Conservation (phyloP, 2,329 filamentous ascomycete genomes). For the Paraphaeosphaeria sporulosa region DNA sequence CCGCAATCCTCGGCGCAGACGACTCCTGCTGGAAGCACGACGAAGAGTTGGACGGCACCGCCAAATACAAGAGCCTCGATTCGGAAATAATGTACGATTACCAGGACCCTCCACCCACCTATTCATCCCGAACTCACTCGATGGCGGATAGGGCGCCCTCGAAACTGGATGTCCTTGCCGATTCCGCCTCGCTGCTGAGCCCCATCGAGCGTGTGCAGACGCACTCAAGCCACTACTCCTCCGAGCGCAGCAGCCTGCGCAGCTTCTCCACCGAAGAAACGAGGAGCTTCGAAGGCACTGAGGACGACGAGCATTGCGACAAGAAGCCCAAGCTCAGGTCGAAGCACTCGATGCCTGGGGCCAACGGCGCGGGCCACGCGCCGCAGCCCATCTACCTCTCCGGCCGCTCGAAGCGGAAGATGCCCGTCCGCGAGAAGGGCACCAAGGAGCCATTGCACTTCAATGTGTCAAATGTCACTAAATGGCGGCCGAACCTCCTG, state of each 20-base stretch:
- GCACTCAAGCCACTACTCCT: conserved; percentile 34
- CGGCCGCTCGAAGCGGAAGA: conserved; percentile 52
- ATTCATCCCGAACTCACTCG: conserved; percentile 52
- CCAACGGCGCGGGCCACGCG: conserved; percentile 33
- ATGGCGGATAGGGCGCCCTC: conserved; percentile 47
- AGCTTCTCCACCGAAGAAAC: conserved; percentile 46
- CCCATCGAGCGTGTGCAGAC: conserved; percentile 42
- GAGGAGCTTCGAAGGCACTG: conserved; percentile 21
- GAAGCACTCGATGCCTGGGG: conserved; percentile 45
- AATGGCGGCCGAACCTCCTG: conserved; percentile 43
- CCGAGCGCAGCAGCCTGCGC: conserved; percentile 46
- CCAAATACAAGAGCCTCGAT: conserved; percentile 48
- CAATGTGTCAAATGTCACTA: conserved; percentile 46
- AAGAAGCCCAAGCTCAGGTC: conserved; percentile 51
- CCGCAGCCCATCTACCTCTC: conserved; percentile 48
- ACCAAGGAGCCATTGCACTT: conserved; percentile 50
- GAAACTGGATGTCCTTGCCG: conserved; percentile 48
- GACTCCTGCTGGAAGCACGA: conserved; percentile 51
- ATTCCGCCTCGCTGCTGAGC: conserved; percentile 47
- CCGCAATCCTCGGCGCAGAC: conserved; percentile 39
- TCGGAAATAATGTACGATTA: conserved; percentile 53
- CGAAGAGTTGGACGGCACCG: conserved; percentile 48
- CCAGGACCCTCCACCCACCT: conserved; percentile 52
- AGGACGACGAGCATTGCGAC: conserved; percentile 48
- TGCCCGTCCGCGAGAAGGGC: conserved; percentile 49